Evolutionary conservation across 495 filamentous ascomycete species (phyloP).

Genomic region (Penicillium soppii): DNA sequence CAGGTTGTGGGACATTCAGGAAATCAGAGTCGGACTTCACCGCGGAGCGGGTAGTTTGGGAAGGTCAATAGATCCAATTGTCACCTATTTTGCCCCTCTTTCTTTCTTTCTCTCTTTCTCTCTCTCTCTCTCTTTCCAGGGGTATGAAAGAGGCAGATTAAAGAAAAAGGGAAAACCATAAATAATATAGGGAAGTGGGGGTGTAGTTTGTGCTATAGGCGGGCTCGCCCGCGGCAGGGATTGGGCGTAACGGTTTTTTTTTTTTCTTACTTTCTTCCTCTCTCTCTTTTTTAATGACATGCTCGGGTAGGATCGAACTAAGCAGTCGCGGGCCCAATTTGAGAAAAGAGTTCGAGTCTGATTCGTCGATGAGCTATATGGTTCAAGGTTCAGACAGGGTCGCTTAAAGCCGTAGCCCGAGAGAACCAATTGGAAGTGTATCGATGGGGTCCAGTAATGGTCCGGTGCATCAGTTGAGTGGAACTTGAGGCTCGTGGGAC

Average conservation of each 20-base stretch:
- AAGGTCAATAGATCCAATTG: too few relatives aligned
- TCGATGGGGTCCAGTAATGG: constrained; percentile 9
- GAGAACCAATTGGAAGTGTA: constrained; percentile 10
- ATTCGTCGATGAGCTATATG: constrained; percentile 19
- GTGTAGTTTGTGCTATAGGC: constrained; percentile 25
- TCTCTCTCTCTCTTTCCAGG: neutral
- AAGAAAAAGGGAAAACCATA: neutral
- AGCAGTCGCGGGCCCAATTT: constrained; percentile 18
- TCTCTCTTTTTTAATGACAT: constrained; percentile 24
- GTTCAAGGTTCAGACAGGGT: constrained; percentile 23
- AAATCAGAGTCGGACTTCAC: constrained; percentile 15
- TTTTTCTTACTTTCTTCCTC: too few relatives aligned
- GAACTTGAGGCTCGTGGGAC: constrained; percentile 25
- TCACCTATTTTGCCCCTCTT: too few relatives aligned
- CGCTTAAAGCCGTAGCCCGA: constrained; percentile 19
- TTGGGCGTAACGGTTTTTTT: constrained; percentile 45
- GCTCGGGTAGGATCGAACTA: constrained; percentile 25
- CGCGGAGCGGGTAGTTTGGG: neutral
- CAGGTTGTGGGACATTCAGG: constrained; percentile 12
- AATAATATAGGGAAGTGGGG: constrained; percentile 15
- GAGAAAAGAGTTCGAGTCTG: too few relatives aligned
- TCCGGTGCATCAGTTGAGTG: constrained; percentile 37
- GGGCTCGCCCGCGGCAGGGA: constrained; percentile 39
- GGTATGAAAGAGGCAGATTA: neutral
- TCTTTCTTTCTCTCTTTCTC: too few relatives aligned